phyloP scores from a whole-genome alignment of 2,329 filamentous ascomycete genomes.

The Aspergillus thermomutatus region DNA sequence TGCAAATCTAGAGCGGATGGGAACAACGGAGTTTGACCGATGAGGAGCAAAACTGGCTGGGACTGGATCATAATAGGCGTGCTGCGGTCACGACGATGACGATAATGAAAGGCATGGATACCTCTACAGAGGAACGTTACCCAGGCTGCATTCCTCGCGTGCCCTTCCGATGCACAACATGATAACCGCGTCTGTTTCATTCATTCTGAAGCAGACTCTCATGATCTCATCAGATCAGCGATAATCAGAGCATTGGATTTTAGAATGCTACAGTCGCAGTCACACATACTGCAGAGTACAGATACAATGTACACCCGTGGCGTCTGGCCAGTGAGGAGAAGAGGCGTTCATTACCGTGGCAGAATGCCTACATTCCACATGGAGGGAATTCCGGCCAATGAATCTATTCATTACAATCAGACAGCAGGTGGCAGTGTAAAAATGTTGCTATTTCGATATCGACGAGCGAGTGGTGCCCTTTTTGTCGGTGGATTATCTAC shows the following conservation, averaged over 20 bases:
- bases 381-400: not conserved
- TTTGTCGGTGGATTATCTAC: not conserved
- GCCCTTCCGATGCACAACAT: not conserved
- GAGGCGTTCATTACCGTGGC: not conserved
- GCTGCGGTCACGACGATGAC: not conserved
- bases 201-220: not conserved
- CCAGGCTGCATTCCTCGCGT: not conserved
- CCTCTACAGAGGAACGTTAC: not conserved
- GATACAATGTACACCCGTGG: not conserved
- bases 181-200: not conserved
- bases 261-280: not conserved
- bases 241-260: not conserved
- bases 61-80: not conserved
- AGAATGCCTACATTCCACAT: not conserved
- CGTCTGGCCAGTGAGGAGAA: not conserved
- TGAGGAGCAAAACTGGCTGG: not conserved
- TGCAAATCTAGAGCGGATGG: not conserved
- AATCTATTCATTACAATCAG: not conserved
- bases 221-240: not conserved
- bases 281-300: not conserved
- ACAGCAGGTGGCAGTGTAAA: not conserved
- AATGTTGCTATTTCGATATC: not conserved
- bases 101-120: not conserved
- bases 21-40: not conserved
- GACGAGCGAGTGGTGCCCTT: not conserved